Percentiles rank a stretch among this genome's conserved stretches.
Evolutionary conservation across 352 stramenopile genomes (phyloP).

Genomic region (Phytophthora tubulina): DNA sequence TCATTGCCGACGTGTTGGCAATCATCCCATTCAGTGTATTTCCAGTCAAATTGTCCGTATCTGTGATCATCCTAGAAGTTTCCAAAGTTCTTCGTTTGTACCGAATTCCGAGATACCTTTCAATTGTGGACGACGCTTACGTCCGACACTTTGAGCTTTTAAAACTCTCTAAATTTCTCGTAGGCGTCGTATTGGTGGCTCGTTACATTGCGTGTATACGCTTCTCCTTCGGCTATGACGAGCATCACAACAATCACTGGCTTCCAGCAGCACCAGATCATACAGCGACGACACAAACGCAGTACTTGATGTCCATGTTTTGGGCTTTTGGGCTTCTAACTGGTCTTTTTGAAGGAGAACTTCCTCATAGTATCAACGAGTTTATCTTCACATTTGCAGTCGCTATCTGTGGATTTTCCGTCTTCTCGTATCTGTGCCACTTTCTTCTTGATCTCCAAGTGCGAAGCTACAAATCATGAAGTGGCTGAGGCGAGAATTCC

Average conservation of each 20-base stretch:
- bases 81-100: slow-evolving; percentile 51
- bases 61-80: slow-evolving; percentile 41
- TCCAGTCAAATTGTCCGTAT: background rate
- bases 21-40: slow-evolving; percentile 46
- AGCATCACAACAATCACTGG: slow-evolving; percentile 48
- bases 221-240: slow-evolving; percentile 61
- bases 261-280: slow-evolving; percentile 30
- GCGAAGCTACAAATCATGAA: slow-evolving; percentile 57
- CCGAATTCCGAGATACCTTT: slow-evolving; percentile 51
- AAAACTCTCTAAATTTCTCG: slow-evolving; percentile 62
- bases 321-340: slow-evolving; percentile 60
- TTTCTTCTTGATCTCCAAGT: slow-evolving; percentile 78
- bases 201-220: slow-evolving; percentile 62
- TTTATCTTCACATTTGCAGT: slow-evolving; percentile 71
- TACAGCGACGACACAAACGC: slow-evolving; percentile 5
- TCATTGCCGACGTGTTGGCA: slow-evolving; percentile 53
- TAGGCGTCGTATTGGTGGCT: slow-evolving; percentile 48
- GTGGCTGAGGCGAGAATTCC: slow-evolving; percentile 59
- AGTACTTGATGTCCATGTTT: slow-evolving; percentile 67
- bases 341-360: slow-evolving; percentile 61
- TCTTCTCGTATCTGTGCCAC: slow-evolving; percentile 75
- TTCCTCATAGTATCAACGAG: slow-evolving; percentile 47
- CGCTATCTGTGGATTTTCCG: slow-evolving; percentile 54
- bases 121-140: slow-evolving; percentile 63
- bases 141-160: slow-evolving; percentile 63